Base-by-base conservation (phyloP, 306 rosid genomes). In the Cucumis melo region DNA sequence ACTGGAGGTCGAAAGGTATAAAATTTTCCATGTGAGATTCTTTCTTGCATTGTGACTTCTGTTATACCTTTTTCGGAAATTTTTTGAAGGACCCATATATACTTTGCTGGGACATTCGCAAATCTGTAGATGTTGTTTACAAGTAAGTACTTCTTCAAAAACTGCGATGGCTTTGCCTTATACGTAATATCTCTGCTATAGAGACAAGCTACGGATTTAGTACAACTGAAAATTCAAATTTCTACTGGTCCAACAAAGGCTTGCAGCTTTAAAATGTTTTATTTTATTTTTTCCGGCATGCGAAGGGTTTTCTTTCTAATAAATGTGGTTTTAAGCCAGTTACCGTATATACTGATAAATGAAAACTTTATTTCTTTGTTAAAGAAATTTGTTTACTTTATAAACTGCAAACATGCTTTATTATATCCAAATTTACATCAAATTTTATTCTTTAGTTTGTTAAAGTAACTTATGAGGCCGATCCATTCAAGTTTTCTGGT, bases 31-130 rank as follows among this genome's bases (percentile, higher is more conserved):
- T 41, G 38, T 57, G 74, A 61, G 63, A 39, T 74, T 38, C 54
- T 38, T 67, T 32, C 67, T 44, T 71, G 55, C 20, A 39, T 50
- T 15, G 60, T 72, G 41, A 71, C 79, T 74, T 80, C 14, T 78
- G 53, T 70, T 36, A 82, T 83, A 38, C 74, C 77, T 42, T 62
- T 59, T 78, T 64, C 79, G 80, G 38, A 62, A 78, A 74, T 82
- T 85, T 38, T 81, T 78, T 84, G 87, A 76, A 94, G 99, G 99
- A 94, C 80, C 97, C 97, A n/a, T 92, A 92, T 59, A 89, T 94
- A 83, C 83, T 94, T 62, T 92, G 99, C 88, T 94, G 97, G 99
- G 99, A 94, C 86, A 83, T 90, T 61, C 96, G 99, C 82, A 94
- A 94, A 80, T 77, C 91, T n/a, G 93, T 88, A 48, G 96, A 94